Evolutionary conservation across 352 stramenopile genomes (phyloP), one percentile per base, ranked within the genome.

Genomic region (Detonula confervacea): DNA sequence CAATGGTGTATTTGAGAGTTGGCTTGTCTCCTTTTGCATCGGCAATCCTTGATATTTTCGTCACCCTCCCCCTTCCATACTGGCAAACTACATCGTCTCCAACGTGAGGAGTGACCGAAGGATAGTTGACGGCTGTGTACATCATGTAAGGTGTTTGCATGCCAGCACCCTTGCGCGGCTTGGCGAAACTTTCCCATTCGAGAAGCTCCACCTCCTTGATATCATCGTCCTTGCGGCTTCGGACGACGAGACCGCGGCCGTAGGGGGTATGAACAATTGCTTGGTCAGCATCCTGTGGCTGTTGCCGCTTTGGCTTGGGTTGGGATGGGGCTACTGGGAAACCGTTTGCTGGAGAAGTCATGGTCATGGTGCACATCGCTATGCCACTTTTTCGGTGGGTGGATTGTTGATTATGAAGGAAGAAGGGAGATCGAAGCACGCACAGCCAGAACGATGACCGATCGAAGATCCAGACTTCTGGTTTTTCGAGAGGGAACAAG

Each of bases 231-330:
- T 68, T 68, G 20, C 83, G 42, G 11, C 77, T 88, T 33, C 86
- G 75, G 44, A 91, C 16, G 5, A 92, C 74, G 4, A 91, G 8
- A 30, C 88, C 88, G 52, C 64, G 70, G 18, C 88, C 88, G 59
- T 90, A 93, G 5, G 86, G 86, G 9, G 88, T 93, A 42, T 85
- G 7, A 18, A 93, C 79, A 12, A 91, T 64, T 4, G 18, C 37
- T 66, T 91, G 83, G 35, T 90, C 66, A n/a, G 57, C 51, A 68
- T 82, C 74, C 47, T 82, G 57, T 9, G 59, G 59, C 37, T 78
- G 57, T 39, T 51, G 11, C 30, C 22, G 14, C 51, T 8, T n/a
- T 35, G 18, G 57, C 20, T 56, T 56, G 47, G 47, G 22, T 42
- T 42, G 22, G 47, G 47, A 22, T 18, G 9, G n/a, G 47, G 22